A percentile compares a stretch with the other conserved stretches of the same genome.
These are phyloP conservation scores for Trypanosoma cruzi DNA, from an alignment of 208 protist genomes.

Conservation along the genomic window DNA sequence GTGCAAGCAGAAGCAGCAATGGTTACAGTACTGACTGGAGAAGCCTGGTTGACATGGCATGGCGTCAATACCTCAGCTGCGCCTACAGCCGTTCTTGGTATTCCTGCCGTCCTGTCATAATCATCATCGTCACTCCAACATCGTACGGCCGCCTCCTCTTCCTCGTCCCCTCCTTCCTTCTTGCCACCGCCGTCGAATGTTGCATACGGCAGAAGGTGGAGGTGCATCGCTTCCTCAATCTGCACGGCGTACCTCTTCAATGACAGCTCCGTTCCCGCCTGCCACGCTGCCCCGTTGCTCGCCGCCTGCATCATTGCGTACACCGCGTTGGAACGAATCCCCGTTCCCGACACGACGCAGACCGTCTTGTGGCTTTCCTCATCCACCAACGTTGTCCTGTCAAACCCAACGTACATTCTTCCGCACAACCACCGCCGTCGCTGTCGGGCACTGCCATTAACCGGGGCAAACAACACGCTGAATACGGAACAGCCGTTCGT, in stretches of 20 bases:
- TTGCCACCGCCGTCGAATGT: not conserved
- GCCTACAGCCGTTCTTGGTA: not conserved
- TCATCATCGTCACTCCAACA: not conserved
- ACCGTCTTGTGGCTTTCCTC: conserved; percentile 34
- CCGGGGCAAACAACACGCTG: conserved; percentile 44
- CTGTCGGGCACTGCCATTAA: conserved; percentile 42
- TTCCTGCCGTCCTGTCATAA: not conserved
- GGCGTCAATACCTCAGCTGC: not conserved
- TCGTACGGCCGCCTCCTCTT: not conserved
- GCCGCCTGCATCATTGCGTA: conserved; percentile 60
- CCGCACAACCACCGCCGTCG: conserved; percentile 50
- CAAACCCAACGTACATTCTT: conserved; percentile 46
- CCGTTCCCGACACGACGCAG: conserved; percentile 38
- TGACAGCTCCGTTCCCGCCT: conserved; percentile 43
- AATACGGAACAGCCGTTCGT: conserved; percentile 49
- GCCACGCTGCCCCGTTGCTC: conserved; percentile 53
- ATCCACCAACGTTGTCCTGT: conserved; percentile 45
- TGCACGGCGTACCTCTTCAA: conserved; percentile 50
- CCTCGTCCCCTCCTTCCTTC: not conserved
- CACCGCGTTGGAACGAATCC: conserved; percentile 43
- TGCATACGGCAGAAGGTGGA: conserved; percentile 71
- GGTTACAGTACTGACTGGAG: not conserved
- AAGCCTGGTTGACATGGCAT: not conserved
- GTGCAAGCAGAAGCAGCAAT: not conserved
- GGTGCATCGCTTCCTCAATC: conserved; percentile 60